A percentile compares a stretch with the other conserved stretches of the same genome.
These are phyloP conservation scores for Daldinia sp. DNA, from an alignment of 2,329 filamentous ascomycete species.

Conservation along the genomic window DNA sequence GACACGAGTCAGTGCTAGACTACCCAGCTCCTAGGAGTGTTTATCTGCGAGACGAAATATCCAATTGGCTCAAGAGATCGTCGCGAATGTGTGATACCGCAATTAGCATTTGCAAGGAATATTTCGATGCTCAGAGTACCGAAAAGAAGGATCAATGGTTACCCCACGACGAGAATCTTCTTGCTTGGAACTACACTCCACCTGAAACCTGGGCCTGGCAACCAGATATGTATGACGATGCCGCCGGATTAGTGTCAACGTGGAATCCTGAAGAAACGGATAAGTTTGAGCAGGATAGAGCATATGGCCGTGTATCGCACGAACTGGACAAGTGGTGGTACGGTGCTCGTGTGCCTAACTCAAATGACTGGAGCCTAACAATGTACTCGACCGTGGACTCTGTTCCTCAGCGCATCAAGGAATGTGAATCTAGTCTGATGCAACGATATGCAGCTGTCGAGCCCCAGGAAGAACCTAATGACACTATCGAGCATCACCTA, in stretches of 20 bases:
- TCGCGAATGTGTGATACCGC: slow-evolving; percentile 70
- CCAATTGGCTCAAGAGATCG: slow-evolving; percentile 73
- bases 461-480: slow-evolving; percentile 51
- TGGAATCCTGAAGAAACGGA: slow-evolving; percentile 66
- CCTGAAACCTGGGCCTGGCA: slow-evolving; percentile 44
- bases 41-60: slow-evolving; percentile 69
- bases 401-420: slow-evolving; percentile 67
- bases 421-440: slow-evolving; percentile 70
- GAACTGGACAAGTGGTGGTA: slow-evolving; percentile 76
- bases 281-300: slow-evolving; percentile 69
- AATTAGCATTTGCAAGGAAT: slow-evolving; percentile 65
- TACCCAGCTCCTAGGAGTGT: slow-evolving; percentile 66
- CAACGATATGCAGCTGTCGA: slow-evolving; percentile 64
- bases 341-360: slow-evolving; percentile 69
- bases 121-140: slow-evolving; percentile 63
- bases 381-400: slow-evolving; percentile 73
- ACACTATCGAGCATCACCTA: slow-evolving; percentile 55
- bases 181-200: slow-evolving; percentile 69
- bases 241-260: slow-evolving; percentile 59
- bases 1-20: slow-evolving; percentile 66
- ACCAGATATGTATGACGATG: slow-evolving; percentile 53
- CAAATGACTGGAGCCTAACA: slow-evolving; percentile 67
- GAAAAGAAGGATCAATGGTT: slow-evolving; percentile 63
- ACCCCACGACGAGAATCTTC: slow-evolving; percentile 62
- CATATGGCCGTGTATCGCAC: slow-evolving; percentile 71